Evolutionary conservation across 202 grass and related monocot genomes (phyloP).

Genomic region (Dendrocalamus latiflorus): DNA sequence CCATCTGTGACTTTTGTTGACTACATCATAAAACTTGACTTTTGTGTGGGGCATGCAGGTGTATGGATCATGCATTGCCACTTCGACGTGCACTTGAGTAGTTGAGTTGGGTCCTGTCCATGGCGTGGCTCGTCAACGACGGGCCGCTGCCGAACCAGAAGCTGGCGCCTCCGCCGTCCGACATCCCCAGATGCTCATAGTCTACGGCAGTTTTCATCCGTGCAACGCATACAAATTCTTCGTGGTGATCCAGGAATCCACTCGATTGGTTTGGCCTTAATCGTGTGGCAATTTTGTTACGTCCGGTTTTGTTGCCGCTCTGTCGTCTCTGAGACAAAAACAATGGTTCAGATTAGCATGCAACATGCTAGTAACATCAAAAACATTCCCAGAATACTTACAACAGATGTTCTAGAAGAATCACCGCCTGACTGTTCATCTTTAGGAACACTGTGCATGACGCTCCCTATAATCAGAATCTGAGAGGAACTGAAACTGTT

Average conservation of each 20-base stretch:
- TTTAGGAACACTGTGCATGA: conserved; percentile 48
- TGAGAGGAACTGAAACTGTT: conserved; percentile 34
- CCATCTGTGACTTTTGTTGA: neutral
- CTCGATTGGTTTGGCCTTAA: no score
- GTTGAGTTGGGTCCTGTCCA: conserved; percentile 65
- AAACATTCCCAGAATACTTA: conserved; percentile 44
- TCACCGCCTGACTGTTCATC: conserved; percentile 53
- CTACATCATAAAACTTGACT: neutral
- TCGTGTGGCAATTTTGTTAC: no score
- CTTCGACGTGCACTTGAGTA: conserved; percentile 55
- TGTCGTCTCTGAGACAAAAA: no score
- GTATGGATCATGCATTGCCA: conserved; percentile 77
- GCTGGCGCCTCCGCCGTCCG: conserved; percentile 50
- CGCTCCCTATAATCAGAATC: conserved; percentile 68
- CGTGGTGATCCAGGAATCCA: no score
- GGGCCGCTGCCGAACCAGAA: conserved; percentile 53
- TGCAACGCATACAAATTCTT: no score
- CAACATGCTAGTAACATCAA: conserved; percentile 19
- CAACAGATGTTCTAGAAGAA: conserved; percentile 74
- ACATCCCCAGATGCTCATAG: conserved; percentile 54
- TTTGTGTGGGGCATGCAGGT: conserved; percentile 7
- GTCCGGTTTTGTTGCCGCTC: no score
- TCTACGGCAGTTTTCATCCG: no score
- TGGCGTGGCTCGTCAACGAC: conserved; percentile 74
- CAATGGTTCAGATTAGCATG: conserved; percentile 7